A percentile compares a stretch with the other conserved stretches of the same genome.
These are phyloP conservation scores for Coemansia sp. DNA, from an alignment of 192 early-diverging fungal genomes.

Conservation along the genomic window DNA sequence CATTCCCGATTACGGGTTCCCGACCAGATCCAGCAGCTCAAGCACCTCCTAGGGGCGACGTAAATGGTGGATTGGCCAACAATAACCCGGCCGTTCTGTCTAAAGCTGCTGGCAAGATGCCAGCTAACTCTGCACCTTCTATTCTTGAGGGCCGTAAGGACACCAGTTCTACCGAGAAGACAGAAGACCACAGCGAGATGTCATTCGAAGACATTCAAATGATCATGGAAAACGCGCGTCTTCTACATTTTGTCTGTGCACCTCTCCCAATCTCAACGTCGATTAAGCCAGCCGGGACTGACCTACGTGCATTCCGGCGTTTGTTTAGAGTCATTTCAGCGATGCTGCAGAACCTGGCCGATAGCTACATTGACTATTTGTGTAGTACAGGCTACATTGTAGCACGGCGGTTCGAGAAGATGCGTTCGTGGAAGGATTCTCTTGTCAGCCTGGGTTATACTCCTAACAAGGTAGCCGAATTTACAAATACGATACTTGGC, in stretches of 20 bases:
- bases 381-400: conserved; percentile 47
- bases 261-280: conserved; percentile 37
- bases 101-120: conserved; percentile 9
- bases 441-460: conserved; percentile 35
- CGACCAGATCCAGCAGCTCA: conserved; percentile 14
- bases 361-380: conserved; percentile 50
- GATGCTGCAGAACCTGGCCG: conserved; percentile 48
- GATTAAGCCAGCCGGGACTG: conserved; percentile 28
- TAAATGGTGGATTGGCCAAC: neutral
- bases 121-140: neutral
- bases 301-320: conserved; percentile 30
- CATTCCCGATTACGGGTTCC: conserved; percentile 1
- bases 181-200: conserved; percentile 16
- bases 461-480: conserved; percentile 15
- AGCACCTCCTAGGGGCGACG: conserved; percentile 29
- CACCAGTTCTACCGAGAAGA: neutral
- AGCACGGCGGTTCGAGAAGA: conserved; percentile 37
- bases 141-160: neutral
- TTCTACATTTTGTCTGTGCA: conserved; percentile 52
- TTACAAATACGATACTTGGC: conserved; percentile 24
- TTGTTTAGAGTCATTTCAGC: conserved; percentile 45
- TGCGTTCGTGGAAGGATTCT: conserved; percentile 31
- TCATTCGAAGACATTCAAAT: conserved; percentile 38
- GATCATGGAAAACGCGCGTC: conserved; percentile 47
- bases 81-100: neutral